phyloP scores from a whole-genome alignment of 805 yeast species.

The Limtongia smithiae region DNA sequence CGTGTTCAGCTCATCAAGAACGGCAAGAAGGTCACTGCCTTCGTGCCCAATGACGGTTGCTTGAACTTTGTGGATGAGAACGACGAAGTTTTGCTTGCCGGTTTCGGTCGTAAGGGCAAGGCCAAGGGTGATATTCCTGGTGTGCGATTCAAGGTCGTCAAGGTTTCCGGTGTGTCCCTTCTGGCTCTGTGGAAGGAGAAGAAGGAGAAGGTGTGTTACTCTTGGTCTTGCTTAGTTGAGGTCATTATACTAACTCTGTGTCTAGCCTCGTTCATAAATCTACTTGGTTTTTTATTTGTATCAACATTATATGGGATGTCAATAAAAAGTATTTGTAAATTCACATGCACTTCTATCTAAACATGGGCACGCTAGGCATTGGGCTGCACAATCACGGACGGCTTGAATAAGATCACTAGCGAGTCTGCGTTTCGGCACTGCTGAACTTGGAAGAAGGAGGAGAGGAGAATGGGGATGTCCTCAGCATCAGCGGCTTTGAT shows the following conservation, averaged over 20 bases:
- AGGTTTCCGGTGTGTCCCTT: constrained; percentile 99
- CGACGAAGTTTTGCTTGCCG: constrained; percentile 99
- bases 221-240: not conserved
- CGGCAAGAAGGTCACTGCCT: constrained; percentile 99
- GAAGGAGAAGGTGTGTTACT: constrained; percentile 98
- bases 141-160: constrained; percentile 99
- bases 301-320: constrained; percentile 16
- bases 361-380: no score
- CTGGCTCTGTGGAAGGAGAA: constrained; percentile 99
- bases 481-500: no score
- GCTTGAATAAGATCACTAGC: no score
- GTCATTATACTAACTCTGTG: not conserved
- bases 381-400: no score
- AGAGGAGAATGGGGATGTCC: no score
- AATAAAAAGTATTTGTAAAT: constrained; percentile 12
- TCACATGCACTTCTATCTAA: no score
- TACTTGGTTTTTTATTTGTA: constrained; percentile 6
- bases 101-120: constrained; percentile 99
- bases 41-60: constrained; percentile 99
- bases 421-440: no score
- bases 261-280: constrained; percentile 18
- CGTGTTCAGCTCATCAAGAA: constrained; percentile 99
- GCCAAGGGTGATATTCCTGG: constrained; percentile 99
- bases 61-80: constrained; percentile 99
- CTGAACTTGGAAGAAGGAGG: no score